phyloP scores from a whole-genome alignment of 228 moss, liverwort and hornwort species.

The Sphagnum fallax region DNA sequence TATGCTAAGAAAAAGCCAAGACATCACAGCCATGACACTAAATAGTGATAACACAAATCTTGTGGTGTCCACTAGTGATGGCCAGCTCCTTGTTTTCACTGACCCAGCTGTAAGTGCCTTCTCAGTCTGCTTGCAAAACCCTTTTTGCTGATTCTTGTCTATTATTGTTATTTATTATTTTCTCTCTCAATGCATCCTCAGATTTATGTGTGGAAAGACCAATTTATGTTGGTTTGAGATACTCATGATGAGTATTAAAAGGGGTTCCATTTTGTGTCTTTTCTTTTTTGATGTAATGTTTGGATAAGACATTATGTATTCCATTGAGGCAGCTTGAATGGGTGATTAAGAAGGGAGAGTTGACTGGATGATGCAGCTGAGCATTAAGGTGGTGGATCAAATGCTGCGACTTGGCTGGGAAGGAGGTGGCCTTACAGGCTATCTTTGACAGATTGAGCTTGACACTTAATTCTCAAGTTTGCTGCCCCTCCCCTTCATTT shows the following conservation, averaged over 20 bases:
- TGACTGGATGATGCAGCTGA: slow-evolving; percentile 47
- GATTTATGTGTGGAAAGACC: neutral
- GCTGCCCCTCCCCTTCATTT: too few relatives aligned
- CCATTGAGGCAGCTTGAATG: too few relatives aligned
- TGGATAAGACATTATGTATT: too few relatives aligned
- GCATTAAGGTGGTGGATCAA: slow-evolving; percentile 77
- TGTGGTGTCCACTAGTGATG: slow-evolving; percentile 71
- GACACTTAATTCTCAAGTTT: too few relatives aligned
- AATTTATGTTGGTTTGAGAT: too few relatives aligned
- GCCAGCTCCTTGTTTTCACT: slow-evolving; percentile 76
- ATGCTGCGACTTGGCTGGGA: slow-evolving; percentile 89
- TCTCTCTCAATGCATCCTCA: neutral
- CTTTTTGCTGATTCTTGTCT: neutral
- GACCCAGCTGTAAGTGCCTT: slow-evolving; percentile 59
- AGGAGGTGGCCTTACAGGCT: slow-evolving; percentile 72
- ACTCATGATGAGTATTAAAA: too few relatives aligned
- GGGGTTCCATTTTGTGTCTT: too few relatives aligned
- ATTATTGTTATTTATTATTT: slow-evolving; percentile 5
- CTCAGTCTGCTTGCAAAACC: neutral
- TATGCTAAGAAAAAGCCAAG: slow-evolving; percentile 81
- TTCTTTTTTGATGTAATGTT: too few relatives aligned
- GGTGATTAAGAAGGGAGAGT: too few relatives aligned
- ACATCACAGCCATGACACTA: slow-evolving; percentile 77
- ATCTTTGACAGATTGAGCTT: slow-evolving; percentile 4
- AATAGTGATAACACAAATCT: slow-evolving; percentile 77